Evolutionary conservation across 1,139 yeast genomes (phyloP).

Genomic region (Martiniozyma asiatica): DNA sequence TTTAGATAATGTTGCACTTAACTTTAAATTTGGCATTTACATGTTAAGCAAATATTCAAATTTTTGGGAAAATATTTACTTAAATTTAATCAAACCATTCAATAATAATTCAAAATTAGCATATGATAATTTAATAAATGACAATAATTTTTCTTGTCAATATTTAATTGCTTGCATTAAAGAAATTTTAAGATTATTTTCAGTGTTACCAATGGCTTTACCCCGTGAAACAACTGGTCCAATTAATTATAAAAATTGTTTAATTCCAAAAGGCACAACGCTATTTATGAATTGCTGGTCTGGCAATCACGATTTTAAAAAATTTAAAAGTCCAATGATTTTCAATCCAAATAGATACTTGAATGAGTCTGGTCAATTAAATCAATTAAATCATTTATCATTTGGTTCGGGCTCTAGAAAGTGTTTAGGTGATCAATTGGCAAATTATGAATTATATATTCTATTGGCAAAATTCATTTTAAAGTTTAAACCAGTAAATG

Average conservation of each 20-base stretch:
- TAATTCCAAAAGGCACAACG: slow-evolving; percentile 44
- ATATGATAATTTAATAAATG: slow-evolving; percentile 32
- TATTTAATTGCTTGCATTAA: slow-evolving; percentile 47
- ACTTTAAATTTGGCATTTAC: slow-evolving; percentile 48
- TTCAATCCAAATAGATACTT: slow-evolving; percentile 55
- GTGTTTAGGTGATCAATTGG: slow-evolving; percentile 58
- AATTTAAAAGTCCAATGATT: slow-evolving; percentile 35
- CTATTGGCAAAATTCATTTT: slow-evolving; percentile 29
- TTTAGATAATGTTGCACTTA: slow-evolving; percentile 59
- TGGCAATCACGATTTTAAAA: slow-evolving; percentile 50
- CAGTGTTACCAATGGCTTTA: slow-evolving; percentile 56
- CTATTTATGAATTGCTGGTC: slow-evolving; percentile 59
- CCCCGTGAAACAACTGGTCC: slow-evolving; percentile 49
- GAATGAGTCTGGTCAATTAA: slow-evolving; percentile 15
- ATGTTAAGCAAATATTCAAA: slow-evolving; percentile 39
- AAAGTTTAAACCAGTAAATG: slow-evolving; percentile 22
- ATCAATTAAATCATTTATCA: slow-evolving; percentile 34
- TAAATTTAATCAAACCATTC: slow-evolving; percentile 25
- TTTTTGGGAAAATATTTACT: slow-evolving; percentile 33
- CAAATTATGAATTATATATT: slow-evolving; percentile 48
- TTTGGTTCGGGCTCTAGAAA: slow-evolving; percentile 63
- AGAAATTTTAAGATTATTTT: slow-evolving; percentile 51
- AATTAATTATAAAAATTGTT: slow-evolving; percentile 27
- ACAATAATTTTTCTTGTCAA: slow-evolving; percentile 25
- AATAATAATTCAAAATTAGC: slow-evolving; percentile 29